Conservation (phyloP, 352 stramenopile genomes). For the Phytophthora macrochlamydospora region DNA sequence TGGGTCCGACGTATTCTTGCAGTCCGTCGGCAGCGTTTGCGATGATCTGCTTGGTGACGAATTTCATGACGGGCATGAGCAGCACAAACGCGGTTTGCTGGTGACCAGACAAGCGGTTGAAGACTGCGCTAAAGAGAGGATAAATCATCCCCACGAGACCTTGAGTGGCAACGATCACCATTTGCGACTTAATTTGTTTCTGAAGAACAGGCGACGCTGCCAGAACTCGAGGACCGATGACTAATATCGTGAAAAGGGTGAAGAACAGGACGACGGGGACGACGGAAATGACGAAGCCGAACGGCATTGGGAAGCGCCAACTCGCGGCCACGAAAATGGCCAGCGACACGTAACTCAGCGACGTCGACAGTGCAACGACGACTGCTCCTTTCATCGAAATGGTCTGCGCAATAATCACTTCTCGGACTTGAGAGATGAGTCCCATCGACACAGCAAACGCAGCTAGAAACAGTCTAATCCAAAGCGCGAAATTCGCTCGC, state of each 20-base stretch:
- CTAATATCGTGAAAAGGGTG: not conserved
- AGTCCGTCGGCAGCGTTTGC: not conserved
- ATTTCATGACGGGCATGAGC: constrained; percentile 7
- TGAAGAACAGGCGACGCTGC: not conserved
- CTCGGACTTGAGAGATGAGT: constrained; percentile 11
- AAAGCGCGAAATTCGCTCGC: constrained; percentile 22
- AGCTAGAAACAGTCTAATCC: constrained; percentile 14
- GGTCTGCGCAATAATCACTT: constrained; percentile 3
- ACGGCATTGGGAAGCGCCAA: constrained; percentile 16
- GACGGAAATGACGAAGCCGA: constrained; percentile 4
- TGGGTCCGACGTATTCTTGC: constrained; percentile 2
- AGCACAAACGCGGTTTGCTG: constrained; percentile 13
- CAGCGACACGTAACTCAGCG: constrained; percentile 3
- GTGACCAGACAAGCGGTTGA: not conserved
- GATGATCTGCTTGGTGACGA: constrained; percentile 8
- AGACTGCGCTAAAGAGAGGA: constrained; percentile 17
- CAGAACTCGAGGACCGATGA: constrained; percentile 1
- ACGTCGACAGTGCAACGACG: constrained; percentile 3
- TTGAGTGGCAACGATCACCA: constrained; percentile 2
- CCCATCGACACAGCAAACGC: constrained; percentile 8
- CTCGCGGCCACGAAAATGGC: constrained; percentile 10
- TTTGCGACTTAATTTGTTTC: constrained; percentile 6
- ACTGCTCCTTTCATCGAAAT: constrained; percentile 4
- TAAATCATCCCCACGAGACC: constrained; percentile 14
- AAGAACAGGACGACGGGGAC: constrained; percentile 10